These are phyloP conservation scores for Aurifilum marmelostoma DNA, from an alignment of 2,329 filamentous ascomycete species.

Conservation along the genomic window DNA sequence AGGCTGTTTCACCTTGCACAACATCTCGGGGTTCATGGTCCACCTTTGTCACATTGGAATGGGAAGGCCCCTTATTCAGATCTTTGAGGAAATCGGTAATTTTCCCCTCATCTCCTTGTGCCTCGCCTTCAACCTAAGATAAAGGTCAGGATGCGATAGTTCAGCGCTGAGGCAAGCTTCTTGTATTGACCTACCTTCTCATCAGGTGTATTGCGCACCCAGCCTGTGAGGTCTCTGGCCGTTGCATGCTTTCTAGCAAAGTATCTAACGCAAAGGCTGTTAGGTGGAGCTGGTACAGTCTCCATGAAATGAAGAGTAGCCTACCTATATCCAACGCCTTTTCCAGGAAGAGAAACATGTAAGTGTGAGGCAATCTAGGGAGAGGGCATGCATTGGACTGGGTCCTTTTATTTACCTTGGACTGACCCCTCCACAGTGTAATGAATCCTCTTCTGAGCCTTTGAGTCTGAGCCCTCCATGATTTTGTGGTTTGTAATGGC, in stretches of 20 bases:
- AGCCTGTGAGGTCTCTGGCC: conserved; percentile 58
- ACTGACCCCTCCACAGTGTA: conserved; percentile 66
- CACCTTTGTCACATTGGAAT: conserved; percentile 73
- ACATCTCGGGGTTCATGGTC: conserved; percentile 69
- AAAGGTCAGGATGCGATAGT: conserved; percentile 17
- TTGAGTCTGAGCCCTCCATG: neutral
- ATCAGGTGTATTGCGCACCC: conserved; percentile 62
- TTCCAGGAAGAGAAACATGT: conserved; percentile 27
- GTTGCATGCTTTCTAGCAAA: conserved; percentile 58
- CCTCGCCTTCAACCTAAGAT: conserved; percentile 82
- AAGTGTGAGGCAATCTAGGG: neutral
- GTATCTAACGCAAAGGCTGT: conserved; percentile 40
- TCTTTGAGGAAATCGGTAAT: conserved; percentile 74
- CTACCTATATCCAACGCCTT: conserved; percentile 62
- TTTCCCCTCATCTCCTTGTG: conserved; percentile 70
- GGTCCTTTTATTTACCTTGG: conserved; percentile 57
- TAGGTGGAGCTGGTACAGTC: neutral
- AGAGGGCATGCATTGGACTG: neutral
- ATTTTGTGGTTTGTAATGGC: neutral
- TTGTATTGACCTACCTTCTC: conserved; percentile 49
- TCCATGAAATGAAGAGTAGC: conserved; percentile 7
- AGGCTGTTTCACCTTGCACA: conserved; percentile 69
- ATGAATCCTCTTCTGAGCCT: conserved; percentile 50
- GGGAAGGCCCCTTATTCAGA: conserved; percentile 72
- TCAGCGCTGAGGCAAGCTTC: neutral